Base-by-base conservation (phyloP, 75 land plant genomes). In the Isoetes taiwanensis region DNA sequence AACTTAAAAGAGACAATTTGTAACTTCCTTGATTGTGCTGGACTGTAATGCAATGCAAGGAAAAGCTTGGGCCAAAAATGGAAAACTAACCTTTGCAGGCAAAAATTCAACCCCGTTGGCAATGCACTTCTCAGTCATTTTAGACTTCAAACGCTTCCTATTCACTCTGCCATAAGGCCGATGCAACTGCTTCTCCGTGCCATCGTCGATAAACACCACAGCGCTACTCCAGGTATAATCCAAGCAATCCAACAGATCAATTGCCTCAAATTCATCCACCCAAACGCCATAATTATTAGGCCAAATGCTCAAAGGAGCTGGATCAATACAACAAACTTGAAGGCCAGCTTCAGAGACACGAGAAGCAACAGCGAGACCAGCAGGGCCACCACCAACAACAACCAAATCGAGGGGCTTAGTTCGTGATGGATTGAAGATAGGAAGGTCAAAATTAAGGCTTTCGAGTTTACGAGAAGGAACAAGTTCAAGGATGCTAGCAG, bases 241-340 rank as follows among this genome's bases (percentile, higher is more conserved):
- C 38, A 93, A 76, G 68, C 98, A 93, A 63, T 93, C 98, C 25
- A 87, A 70, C 48, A 87, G 79, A 41, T 76, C 95, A 77, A 93
- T 74, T 24, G 89, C 85, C 68, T 93, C 98, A 42, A 93, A 93
- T 43, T 93, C 98, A 61, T 93, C 98, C 21, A 93, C 86, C 98
- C 98, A 93, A 10, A 87, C 98, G 26, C 98, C 98, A 61, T 93
- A 93, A 43, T 93, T 93, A 38, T 93, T 93, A 1, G 98, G 95
- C 89, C 89, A 93, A 41, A 93, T 76, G 58, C 80, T 63, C 50
- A 72, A 74, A 3, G 95, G 95, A 17, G 73, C 76, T 0, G 98
- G 98, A 52, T 93, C 98, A 30, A 93, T 78, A 33, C 78, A 77
- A 59, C 98, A 93, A 21, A 93, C 98, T 0, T 67, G 74, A 28